These are phyloP conservation scores for Diaporthe nobilis DNA, from an alignment of 2,329 filamentous ascomycete species.

Conservation along the genomic window DNA sequence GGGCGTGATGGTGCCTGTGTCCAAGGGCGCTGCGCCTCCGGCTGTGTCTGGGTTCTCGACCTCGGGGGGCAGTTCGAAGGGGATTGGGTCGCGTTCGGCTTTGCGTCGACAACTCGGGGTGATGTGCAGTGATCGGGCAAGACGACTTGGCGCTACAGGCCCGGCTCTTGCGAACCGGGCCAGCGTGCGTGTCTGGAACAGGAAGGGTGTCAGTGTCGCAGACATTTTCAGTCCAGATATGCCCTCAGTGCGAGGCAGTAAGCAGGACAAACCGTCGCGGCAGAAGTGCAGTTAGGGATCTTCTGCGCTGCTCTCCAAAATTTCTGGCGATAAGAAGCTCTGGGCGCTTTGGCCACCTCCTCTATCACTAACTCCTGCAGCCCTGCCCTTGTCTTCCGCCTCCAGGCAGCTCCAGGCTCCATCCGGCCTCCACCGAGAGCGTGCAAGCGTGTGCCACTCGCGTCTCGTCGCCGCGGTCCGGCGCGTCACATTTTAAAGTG, in stretches of 20 bases:
- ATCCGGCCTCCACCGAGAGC: slow-evolving; percentile 6
- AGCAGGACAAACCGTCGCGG: not conserved
- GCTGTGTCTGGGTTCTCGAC: slow-evolving; percentile 48
- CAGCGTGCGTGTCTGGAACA: slow-evolving; percentile 79
- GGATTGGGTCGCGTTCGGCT: slow-evolving; percentile 57
- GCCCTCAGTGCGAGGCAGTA: not conserved
- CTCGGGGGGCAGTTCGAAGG: slow-evolving; percentile 63
- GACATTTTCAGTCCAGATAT: slow-evolving; percentile 53
- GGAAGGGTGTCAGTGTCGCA: slow-evolving; percentile 72
- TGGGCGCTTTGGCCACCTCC: slow-evolving; percentile 11
- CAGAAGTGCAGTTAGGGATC: not conserved
- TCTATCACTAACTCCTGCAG: slow-evolving; percentile 24
- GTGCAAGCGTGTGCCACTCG: slow-evolving; percentile 41
- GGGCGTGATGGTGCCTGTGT: slow-evolving; percentile 69
- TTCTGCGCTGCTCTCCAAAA: slow-evolving; percentile 7
- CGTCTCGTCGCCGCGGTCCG: slow-evolving; percentile 31
- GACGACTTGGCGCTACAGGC: slow-evolving; percentile 43
- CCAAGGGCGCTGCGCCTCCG: slow-evolving; percentile 43
- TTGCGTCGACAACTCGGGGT: slow-evolving; percentile 43
- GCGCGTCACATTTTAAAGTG: slow-evolving; percentile 41
- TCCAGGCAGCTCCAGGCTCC: slow-evolving; percentile 17
- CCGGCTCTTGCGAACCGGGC: slow-evolving; percentile 42
- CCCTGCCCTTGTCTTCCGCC: too few relatives aligned
- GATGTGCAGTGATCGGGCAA: slow-evolving; percentile 45
- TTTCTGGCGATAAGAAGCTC: slow-evolving; percentile 34